Evolutionary conservation across 345 rosid genomes (phyloP).

Genomic region (Hibiscus mutabilis): DNA sequence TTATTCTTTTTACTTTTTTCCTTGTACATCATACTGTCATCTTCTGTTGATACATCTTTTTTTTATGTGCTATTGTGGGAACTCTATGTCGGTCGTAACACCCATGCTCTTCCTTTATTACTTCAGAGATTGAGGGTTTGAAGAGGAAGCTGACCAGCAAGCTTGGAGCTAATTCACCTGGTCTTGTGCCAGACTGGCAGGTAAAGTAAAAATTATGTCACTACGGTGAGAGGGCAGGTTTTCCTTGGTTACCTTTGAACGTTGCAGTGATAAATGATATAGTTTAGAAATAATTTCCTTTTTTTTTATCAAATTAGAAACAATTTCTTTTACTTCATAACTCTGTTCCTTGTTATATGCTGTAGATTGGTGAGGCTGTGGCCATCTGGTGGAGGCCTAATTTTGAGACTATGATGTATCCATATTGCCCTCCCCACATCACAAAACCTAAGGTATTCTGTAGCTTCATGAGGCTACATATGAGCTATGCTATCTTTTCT

Average conservation of each 20-base stretch:
- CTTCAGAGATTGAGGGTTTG: slow-evolving; percentile 82
- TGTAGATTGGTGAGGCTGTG: slow-evolving; percentile 92
- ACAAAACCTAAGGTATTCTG: slow-evolving; percentile 79
- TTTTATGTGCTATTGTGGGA: not conserved
- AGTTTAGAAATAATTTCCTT: not conserved
- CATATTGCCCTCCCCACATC: slow-evolving; percentile 96
- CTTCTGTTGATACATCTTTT: not conserved
- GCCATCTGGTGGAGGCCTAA: slow-evolving; percentile 99
- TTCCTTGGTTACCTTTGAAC: not conserved
- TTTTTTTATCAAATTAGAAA: too few relatives aligned
- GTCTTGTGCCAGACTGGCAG: slow-evolving; percentile 90
- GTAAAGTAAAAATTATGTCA: slow-evolving; percentile 24
- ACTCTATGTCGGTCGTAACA: slow-evolving; percentile 10
- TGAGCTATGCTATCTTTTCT: slow-evolving; percentile 9
- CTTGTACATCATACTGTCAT: slow-evolving; percentile 22
- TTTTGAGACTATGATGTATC: slow-evolving; percentile 95
- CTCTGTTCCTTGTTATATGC: not conserved
- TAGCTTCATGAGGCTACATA: not conserved
- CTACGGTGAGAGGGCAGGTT: not conserved
- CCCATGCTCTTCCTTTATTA: not conserved
- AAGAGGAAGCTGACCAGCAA: slow-evolving; percentile 92
- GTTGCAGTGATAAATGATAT: not conserved
- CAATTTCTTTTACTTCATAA: slow-evolving; percentile 1
- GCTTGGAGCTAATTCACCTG: slow-evolving; percentile 83
- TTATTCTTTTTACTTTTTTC: not conserved